Evolutionary conservation across 495 filamentous ascomycete genomes (phyloP).

Genomic region (Pyrenula massariospora): DNA sequence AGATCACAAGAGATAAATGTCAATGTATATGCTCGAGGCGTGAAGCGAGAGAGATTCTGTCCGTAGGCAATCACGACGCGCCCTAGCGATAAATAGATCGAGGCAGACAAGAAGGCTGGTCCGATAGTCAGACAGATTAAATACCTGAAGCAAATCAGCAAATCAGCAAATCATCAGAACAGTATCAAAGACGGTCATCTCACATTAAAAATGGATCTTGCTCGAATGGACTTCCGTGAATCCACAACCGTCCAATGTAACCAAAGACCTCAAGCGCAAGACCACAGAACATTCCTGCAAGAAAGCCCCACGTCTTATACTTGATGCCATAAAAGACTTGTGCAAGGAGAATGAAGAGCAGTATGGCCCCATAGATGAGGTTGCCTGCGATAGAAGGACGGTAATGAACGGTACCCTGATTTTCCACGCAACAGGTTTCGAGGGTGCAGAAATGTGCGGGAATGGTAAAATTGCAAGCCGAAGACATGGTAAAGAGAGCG

Average conservation of each 20-base stretch:
- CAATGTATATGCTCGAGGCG: constrained; percentile 33
- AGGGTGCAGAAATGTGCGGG: constrained; percentile 9
- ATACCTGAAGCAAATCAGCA: constrained; percentile 5
- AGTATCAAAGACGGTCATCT: background rate
- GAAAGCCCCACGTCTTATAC: constrained; percentile 31
- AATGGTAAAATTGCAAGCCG: background rate
- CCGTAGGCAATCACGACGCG: constrained; percentile 49
- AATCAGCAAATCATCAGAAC: background rate
- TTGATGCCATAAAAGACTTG: constrained; percentile 23
- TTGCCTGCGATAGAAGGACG: constrained; percentile 26
- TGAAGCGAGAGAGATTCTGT: constrained; percentile 34
- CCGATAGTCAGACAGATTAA: constrained; percentile 51
- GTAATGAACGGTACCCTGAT: constrained; percentile 14
- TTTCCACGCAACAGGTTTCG: constrained; percentile 12
- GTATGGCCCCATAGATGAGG: constrained; percentile 20
- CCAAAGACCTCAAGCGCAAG: constrained; percentile 25
- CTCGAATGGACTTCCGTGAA: constrained; percentile 22
- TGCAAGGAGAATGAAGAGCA: constrained; percentile 18
- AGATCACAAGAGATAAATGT: constrained; percentile 51
- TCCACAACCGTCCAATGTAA: constrained; percentile 26
- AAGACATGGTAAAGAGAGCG: too few species aligned
- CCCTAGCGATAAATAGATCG: constrained; percentile 53
- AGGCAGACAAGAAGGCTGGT: constrained; percentile 51
- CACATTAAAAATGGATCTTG: constrained; percentile 6
- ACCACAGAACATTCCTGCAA: constrained; percentile 21